A percentile compares a stretch with the other conserved stretches of the same genome.
phyloP scores from a whole-genome alignment of 148 eudicot species.

The Rhododendron kiyosumense region DNA sequence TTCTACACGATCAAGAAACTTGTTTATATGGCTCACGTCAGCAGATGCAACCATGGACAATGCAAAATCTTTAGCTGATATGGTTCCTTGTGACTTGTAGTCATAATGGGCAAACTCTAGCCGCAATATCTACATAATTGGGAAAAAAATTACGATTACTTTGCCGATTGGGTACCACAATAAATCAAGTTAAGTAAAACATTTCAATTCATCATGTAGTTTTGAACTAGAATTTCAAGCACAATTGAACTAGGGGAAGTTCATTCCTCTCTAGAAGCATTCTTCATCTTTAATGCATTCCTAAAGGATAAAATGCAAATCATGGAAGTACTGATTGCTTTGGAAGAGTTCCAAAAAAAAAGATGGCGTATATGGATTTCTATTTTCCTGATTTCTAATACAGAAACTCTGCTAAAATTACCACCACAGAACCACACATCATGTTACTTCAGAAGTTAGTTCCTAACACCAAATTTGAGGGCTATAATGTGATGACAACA shows the following conservation, averaged over 20 bases:
- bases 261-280: background rate
- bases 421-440: background rate
- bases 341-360: too few species aligned
- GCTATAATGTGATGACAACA: background rate
- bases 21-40: too few species aligned
- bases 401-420: background rate
- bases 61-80: background rate
- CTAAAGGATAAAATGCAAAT: background rate
- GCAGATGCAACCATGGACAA: slow-evolving; percentile 3
- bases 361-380: background rate
- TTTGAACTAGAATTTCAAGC: background rate
- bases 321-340: background rate
- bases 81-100: slow-evolving; percentile 12
- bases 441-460: background rate
- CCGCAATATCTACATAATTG: slow-evolving; percentile 9
- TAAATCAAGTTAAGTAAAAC: background rate
- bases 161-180: background rate
- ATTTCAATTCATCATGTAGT: background rate
- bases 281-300: background rate
- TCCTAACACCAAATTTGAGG: too few species aligned
- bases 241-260: background rate
- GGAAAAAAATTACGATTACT: slow-evolving; percentile 1
- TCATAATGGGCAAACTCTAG: slow-evolving; percentile 7
- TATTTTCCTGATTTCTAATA: background rate
- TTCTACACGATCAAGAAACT: too few species aligned